Base-by-base conservation (phyloP, 805 yeast genomes). In the Hanseniaspora singularis region DNA sequence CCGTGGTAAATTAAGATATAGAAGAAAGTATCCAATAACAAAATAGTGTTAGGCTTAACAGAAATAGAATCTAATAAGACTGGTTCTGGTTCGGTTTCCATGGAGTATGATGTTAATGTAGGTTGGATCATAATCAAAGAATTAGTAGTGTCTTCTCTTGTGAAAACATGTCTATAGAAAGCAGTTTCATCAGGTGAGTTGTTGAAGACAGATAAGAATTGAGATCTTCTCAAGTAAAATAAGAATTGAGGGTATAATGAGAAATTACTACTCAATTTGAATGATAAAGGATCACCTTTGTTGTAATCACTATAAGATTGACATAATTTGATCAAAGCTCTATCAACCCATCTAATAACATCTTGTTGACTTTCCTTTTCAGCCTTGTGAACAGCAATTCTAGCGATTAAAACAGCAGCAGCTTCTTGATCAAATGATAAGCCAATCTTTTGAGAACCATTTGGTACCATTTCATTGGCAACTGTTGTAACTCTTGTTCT, bases 111-210 rank as follows among this genome's bases (percentile, higher is more conserved):
- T 3, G 89, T 81, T 63, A 92, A 74, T 0, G 97, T 86, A 49
- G 99, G 99, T 68, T 92, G 98, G 54, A 92, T 89, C 96, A 92
- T 92, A 52, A 88, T 84, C 61, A 92, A 70, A 15, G 96, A 83
- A 67, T 89, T 92, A 53, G 82, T 81, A 36, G 89, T 82, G 61
- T 92, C 96, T 60, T 92, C 96, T 53, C 89, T 79, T 60, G 83
- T 74, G 60, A 92, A 75, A 15, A 86, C 80, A 64, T 92, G 98
- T 63, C 96, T 79, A 66, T 89, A 86, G 65, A 88, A 92, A 32
- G 96, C 95, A 37, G 97, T 87, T 69, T 92, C 99, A 69, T 92
- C 99, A 1, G 98, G 98, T 5, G 98, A 92, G 65, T 88, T 88
- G 67, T 92, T 92, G 72, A 92, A 92, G 38, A 89, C 95, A 63